Conservation (phyloP, 2,329 filamentous ascomycete genomes). For the Pyricularia grisea region DNA sequence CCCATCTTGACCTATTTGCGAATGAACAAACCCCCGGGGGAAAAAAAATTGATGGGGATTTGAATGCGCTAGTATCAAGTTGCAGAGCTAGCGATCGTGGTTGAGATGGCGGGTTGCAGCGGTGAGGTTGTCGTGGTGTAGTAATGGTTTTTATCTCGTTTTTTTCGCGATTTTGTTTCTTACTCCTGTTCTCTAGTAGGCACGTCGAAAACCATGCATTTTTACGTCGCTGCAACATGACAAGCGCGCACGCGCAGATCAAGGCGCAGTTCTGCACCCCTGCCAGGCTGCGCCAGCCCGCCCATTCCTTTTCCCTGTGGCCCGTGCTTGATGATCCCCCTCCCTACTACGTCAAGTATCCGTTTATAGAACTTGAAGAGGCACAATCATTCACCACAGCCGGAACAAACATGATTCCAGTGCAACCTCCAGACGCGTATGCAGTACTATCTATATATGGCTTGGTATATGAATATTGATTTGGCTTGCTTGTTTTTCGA, state of each 20-base stretch:
- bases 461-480: not conserved
- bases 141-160: not conserved
- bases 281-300: not conserved
- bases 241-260: not conserved
- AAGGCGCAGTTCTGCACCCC: not conserved
- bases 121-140: not conserved
- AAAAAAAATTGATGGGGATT: not conserved
- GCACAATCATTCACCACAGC: not conserved
- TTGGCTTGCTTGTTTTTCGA: not conserved
- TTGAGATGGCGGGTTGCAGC: not conserved
- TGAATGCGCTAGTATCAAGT: not conserved
- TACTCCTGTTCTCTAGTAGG: not conserved
- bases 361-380: not conserved
- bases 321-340: not conserved
- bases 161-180: not conserved
- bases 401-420: not conserved
- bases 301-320: not conserved
- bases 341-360: not conserved
- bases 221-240: not conserved
- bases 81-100: not conserved
- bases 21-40: not conserved
- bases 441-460: not conserved
- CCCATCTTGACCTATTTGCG: constrained; percentile 48
- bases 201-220: not conserved
- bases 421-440: not conserved